Evolutionary conservation across 2,329 filamentous ascomycete species (phyloP).

Genomic region (Pezicula carpinea): DNA sequence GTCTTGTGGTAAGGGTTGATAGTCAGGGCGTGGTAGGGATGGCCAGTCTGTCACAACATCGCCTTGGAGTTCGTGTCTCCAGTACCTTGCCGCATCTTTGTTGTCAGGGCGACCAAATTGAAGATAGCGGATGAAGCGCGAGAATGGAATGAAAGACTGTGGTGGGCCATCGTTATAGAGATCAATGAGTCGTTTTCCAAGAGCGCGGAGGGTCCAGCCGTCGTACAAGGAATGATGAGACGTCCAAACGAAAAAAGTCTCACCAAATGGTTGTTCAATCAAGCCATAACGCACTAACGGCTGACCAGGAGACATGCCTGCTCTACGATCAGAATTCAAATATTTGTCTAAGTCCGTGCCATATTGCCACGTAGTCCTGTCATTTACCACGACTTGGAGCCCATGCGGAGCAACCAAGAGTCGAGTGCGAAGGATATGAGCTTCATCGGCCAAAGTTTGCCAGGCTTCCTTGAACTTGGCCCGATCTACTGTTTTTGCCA

Average conservation of each 20-base stretch:
- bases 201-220: conserved; percentile 1
- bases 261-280: background rate
- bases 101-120: background rate
- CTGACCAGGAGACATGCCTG: conserved; percentile 1
- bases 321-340: conserved; percentile 3
- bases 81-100: background rate
- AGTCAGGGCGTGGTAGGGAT: conserved; percentile 2
- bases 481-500: background rate
- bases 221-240: conserved; percentile 2
- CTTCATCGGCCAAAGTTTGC: conserved; percentile 1
- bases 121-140: background rate
- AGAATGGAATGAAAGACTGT: background rate
- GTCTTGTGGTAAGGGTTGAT: background rate
- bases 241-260: conserved; percentile 2
- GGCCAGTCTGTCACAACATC: conserved; percentile 3
- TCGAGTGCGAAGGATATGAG: conserved; percentile 1
- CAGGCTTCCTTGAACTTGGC: conserved; percentile 1
- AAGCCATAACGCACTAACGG: conserved; percentile 4
- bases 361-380: conserved; percentile 1
- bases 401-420: background rate
- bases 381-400: conserved; percentile 11
- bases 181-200: conserved; percentile 1
- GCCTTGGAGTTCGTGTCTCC: conserved; percentile 2
- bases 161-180: background rate
- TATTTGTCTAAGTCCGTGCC: conserved; percentile 9